Conservation (phyloP, 768 basidiomycete genomes). For the Termitomyces sp. region DNA sequence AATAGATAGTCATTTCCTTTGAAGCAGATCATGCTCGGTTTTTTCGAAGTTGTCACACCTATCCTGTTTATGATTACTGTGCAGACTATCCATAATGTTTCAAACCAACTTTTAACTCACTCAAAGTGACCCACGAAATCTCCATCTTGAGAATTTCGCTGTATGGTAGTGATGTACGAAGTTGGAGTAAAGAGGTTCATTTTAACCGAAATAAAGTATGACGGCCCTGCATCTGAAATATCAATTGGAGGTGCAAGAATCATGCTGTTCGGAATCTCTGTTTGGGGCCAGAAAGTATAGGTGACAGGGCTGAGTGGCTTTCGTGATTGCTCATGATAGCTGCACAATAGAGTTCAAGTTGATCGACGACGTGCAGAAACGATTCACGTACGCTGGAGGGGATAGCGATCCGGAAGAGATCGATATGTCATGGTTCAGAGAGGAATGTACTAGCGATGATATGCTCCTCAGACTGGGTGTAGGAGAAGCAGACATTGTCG, state of each 20-base stretch:
- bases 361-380: neutral
- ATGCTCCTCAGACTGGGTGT: conserved; percentile 14
- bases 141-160: conserved; percentile 32
- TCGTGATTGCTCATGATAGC: conserved; percentile 13
- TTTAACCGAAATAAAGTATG: conserved; percentile 40
- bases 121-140: conserved; percentile 45
- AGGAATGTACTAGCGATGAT: conserved; percentile 21
- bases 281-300: conserved; percentile 33
- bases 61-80: conserved; percentile 17
- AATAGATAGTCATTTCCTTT: conserved; percentile 31
- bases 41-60: conserved; percentile 22
- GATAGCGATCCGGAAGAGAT: conserved; percentile 12
- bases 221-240: conserved; percentile 21
- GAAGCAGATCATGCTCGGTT: conserved; percentile 26
- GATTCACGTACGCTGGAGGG: conserved; percentile 20
- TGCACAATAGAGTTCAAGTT: neutral
- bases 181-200: conserved; percentile 46
- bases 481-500: conserved; percentile 7
- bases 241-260: conserved; percentile 26
- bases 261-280: conserved; percentile 32
- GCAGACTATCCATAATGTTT: neutral
- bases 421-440: conserved; percentile 16
- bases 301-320: conserved; percentile 26
- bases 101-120: conserved; percentile 17
- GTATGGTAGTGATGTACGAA: conserved; percentile 39